Evolutionary conservation across 768 basidiomycete species (phyloP).

Genomic region (Peribolospora kevripleyi): DNA sequence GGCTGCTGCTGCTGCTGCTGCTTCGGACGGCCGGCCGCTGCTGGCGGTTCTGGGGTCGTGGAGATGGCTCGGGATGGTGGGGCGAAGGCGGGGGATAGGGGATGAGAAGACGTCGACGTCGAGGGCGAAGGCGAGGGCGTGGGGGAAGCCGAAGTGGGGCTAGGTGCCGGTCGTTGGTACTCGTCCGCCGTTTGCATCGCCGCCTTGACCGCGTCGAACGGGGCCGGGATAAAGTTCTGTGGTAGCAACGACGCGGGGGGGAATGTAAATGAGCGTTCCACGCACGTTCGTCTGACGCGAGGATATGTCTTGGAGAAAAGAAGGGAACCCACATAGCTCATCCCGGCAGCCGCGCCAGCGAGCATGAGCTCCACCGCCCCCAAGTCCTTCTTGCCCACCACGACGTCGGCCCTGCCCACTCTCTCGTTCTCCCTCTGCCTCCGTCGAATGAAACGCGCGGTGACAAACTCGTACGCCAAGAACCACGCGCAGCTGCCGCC

Average conservation of each 20-base stretch:
- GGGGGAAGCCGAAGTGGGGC: neutral
- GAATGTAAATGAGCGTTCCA: no score
- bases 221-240: conserved; percentile 59
- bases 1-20: conserved; percentile 38
- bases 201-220: conserved; percentile 83
- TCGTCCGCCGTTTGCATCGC: conserved; percentile 86
- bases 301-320: no score
- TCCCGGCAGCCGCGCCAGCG: conserved; percentile 65
- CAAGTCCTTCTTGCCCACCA: conserved; percentile 26
- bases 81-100: no score
- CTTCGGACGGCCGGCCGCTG: conserved; percentile 82
- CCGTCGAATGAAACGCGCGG: conserved; percentile 33
- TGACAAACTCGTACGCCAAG: conserved; percentile 54
- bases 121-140: no score
- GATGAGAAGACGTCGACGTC: no score
- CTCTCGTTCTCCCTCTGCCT: conserved; percentile 2
- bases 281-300: no score
- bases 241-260: no score
- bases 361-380: conserved; percentile 58
- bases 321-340: conserved; percentile 27
- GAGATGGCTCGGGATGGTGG: conserved; percentile 37
- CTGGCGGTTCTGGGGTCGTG: conserved; percentile 85
- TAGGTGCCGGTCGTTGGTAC: conserved; percentile 24
- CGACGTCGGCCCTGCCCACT: conserved; percentile 1
- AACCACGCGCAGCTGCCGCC: conserved; percentile 87